Conservation (phyloP, 2,329 filamentous ascomycete genomes). For the Monosporascus sp. region DNA sequence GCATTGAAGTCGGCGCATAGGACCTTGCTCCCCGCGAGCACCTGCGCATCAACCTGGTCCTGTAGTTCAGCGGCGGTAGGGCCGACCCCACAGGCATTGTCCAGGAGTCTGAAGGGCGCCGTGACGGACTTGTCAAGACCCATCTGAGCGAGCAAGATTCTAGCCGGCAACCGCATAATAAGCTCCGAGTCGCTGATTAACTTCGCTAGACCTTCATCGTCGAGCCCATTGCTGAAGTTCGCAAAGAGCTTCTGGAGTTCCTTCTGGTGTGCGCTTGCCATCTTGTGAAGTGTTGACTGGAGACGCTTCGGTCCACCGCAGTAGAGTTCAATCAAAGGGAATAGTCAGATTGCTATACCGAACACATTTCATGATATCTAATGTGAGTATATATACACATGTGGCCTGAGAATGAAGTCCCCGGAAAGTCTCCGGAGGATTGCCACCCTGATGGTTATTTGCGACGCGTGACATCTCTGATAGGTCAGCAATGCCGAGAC, state of each 20-base stretch:
- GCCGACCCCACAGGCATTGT: constrained; percentile 49
- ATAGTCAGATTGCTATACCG: not conserved
- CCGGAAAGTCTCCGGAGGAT: constrained; percentile 11
- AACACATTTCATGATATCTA: not conserved
- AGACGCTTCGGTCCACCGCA: not conserved
- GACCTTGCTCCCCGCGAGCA: constrained; percentile 38
- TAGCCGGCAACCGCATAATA: constrained; percentile 17
- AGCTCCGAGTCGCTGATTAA: constrained; percentile 12
- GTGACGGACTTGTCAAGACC: constrained; percentile 18
- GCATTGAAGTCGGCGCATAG: constrained; percentile 44
- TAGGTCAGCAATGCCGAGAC: too few relatives aligned
- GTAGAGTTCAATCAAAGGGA: not conserved
- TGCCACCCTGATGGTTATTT: not conserved
- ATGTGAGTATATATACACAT: constrained; percentile 1
- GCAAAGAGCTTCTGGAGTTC: constrained; percentile 16
- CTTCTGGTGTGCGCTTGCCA: constrained; percentile 12
- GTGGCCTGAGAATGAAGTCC: constrained; percentile 2
- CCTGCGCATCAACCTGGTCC: constrained; percentile 28
- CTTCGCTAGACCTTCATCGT: constrained; percentile 13
- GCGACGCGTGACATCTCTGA: too few relatives aligned
- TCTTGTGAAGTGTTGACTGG: constrained; percentile 1
- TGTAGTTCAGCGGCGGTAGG: constrained; percentile 42
- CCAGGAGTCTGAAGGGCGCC: constrained; percentile 37
- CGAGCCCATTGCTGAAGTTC: constrained; percentile 1
- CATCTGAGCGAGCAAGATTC: constrained; percentile 24